phyloP scores from a whole-genome alignment of 2,329 filamentous ascomycete genomes.

The Epichloe coenophiala region DNA sequence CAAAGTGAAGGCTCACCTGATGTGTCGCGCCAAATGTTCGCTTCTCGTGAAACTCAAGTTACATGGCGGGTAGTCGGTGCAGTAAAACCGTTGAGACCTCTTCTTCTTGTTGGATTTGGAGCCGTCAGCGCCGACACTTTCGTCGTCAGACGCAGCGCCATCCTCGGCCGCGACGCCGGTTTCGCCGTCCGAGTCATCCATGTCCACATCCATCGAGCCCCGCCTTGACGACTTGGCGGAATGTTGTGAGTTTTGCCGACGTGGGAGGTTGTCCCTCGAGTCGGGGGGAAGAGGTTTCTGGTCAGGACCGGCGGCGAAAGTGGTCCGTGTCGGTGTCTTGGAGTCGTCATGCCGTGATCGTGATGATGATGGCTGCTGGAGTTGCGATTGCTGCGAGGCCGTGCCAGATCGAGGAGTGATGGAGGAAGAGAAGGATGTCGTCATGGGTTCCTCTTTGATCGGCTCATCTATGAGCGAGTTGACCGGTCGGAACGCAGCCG shows the following conservation, averaged over 20 bases:
- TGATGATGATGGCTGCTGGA: slow-evolving; percentile 12
- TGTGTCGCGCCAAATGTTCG: slow-evolving; percentile 88
- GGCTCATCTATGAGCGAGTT: slow-evolving; percentile 26
- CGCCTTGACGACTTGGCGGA: slow-evolving; percentile 41
- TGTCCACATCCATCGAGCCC: slow-evolving; percentile 58
- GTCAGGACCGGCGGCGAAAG: slow-evolving; percentile 29
- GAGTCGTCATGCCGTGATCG: slow-evolving; percentile 28
- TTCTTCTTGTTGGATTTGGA: slow-evolving; percentile 80
- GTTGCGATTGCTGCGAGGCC: slow-evolving; percentile 18
- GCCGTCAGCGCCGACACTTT: slow-evolving; percentile 48
- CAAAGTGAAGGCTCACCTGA: slow-evolving; percentile 44
- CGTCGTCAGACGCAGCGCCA: slow-evolving; percentile 47
- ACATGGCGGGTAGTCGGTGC: slow-evolving; percentile 87
- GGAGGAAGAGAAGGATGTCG: slow-evolving; percentile 18
- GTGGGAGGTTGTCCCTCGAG: slow-evolving; percentile 22
- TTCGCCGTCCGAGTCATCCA: slow-evolving; percentile 63
- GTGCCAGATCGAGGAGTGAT: slow-evolving; percentile 23
- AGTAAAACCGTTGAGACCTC: slow-evolving; percentile 92
- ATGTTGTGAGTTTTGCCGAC: slow-evolving; percentile 41
- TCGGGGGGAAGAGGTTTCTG: slow-evolving; percentile 41
- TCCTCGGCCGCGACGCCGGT: slow-evolving; percentile 30
- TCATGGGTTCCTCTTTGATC: slow-evolving; percentile 23
- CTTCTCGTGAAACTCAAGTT: slow-evolving; percentile 90
- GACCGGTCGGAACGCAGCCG: slow-evolving; percentile 34
- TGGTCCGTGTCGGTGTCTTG: slow-evolving; percentile 50